Evolutionary conservation across 176 grass and related monocot genomes (phyloP).

Genomic region (Pontederia crassipes): DNA sequence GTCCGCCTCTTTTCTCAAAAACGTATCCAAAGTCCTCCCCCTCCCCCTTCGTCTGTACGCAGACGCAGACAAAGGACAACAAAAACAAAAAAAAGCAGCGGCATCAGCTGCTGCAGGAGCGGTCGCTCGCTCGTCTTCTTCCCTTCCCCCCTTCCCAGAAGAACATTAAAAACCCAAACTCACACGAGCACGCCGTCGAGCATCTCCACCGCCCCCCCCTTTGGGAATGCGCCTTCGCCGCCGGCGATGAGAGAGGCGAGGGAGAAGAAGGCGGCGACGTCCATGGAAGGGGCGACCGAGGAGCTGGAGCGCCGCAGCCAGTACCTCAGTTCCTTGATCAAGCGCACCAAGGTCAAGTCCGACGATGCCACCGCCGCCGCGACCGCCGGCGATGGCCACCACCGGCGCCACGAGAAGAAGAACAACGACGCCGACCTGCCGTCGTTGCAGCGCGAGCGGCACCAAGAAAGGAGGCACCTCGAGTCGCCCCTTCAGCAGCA

Average conservation of each 20-base stretch:
- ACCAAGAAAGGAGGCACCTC: constrained; percentile 29
- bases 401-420: constrained; percentile 15
- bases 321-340: constrained; percentile 49
- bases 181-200: too few relatives aligned
- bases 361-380: constrained; percentile 22
- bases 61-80: too few relatives aligned
- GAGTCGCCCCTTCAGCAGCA: not conserved
- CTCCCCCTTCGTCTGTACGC: too few relatives aligned
- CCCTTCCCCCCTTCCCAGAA: too few relatives aligned
- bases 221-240: not conserved
- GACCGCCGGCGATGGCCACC: not conserved
- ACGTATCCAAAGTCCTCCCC: too few relatives aligned
- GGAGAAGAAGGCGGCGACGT: constrained; percentile 25
- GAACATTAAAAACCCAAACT: too few relatives aligned
- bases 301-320: constrained; percentile 50
- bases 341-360: constrained; percentile 33
- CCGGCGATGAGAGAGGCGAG: constrained; percentile 1
- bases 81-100: too few relatives aligned
- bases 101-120: too few relatives aligned
- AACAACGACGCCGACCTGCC: constrained; percentile 14
- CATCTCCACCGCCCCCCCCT: too few relatives aligned
- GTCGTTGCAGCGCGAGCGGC: constrained; percentile 1
- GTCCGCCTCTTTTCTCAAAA: too few relatives aligned
- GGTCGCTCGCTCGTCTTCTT: too few relatives aligned
- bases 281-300: constrained; percentile 37